Evolutionary conservation across 371 early-diverging fungal genomes (phyloP).

Genomic region (Actinomortierella wolfii): DNA sequence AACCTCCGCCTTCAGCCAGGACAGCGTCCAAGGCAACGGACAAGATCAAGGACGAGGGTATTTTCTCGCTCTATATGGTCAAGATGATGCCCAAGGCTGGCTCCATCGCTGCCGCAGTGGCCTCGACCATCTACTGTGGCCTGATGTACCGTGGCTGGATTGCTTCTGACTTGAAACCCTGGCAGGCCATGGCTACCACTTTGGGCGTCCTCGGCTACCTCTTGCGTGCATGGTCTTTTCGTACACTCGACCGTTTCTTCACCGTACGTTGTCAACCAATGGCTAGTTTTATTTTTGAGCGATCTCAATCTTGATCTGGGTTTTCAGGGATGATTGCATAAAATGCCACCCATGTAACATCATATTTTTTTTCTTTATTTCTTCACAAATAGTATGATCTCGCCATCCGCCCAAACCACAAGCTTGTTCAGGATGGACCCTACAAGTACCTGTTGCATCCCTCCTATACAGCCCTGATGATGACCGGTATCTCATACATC

Average conservation of each 20-base stretch:
- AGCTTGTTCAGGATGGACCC: constrained; percentile 30
- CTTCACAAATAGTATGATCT: neutral
- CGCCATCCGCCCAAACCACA: constrained; percentile 27
- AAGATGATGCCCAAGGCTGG: constrained; percentile 10
- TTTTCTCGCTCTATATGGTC: constrained; percentile 17
- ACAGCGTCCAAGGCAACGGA: constrained; percentile 21
- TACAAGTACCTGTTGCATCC: constrained; percentile 34
- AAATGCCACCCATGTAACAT: too few species aligned
- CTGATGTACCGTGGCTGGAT: constrained; percentile 20
- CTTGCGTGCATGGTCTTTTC: constrained; percentile 26
- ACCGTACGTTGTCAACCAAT: constrained; percentile 14
- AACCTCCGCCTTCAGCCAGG: constrained; percentile 23
- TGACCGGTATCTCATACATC: constrained; percentile 21
- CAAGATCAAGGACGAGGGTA: constrained; percentile 38
- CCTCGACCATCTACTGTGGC: constrained; percentile 14
- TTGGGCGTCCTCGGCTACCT: constrained; percentile 17
- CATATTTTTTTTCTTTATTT: neutral
- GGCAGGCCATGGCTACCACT: constrained; percentile 18
- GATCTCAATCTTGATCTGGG: too few species aligned
- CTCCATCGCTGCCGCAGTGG: constrained; percentile 9
- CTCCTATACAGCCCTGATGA: constrained; percentile 28
- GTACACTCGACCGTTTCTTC: constrained; percentile 32
- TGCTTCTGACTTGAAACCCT: constrained; percentile 13
- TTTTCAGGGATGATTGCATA: too few species aligned
- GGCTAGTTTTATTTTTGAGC: neutral